phyloP scores from a whole-genome alignment of 345 rosid species.

The Acer yangbiense region DNA sequence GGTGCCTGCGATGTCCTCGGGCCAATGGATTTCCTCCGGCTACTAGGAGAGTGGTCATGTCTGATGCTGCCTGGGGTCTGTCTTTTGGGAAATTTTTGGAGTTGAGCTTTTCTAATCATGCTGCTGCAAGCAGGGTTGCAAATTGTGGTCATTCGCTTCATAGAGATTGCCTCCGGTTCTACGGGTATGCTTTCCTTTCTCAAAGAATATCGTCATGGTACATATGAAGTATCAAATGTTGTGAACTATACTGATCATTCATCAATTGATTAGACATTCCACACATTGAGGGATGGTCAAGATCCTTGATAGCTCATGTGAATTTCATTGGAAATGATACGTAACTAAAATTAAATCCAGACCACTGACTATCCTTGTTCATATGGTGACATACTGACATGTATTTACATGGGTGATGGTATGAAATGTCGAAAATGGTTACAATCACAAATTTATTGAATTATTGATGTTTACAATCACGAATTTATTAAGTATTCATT shows the following conservation, averaged over 20 bases:
- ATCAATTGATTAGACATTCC: neutral
- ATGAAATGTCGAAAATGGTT: neutral
- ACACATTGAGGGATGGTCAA: neutral
- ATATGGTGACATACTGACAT: neutral
- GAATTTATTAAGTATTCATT: neutral
- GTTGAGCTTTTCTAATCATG: conserved; percentile 98
- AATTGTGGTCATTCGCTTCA: conserved; percentile 98
- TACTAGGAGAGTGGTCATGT: conserved; percentile 92
- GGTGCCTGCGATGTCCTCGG: conserved; percentile 92
- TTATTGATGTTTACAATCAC: neutral
- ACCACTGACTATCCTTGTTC: neutral
- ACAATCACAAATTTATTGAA: neutral
- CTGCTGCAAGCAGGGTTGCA: conserved; percentile 99
- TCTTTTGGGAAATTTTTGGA: conserved; percentile 97
- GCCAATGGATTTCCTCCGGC: conserved; percentile 85
- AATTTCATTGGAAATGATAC: neutral
- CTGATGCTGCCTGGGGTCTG: conserved; percentile 98
- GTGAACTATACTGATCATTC: neutral
- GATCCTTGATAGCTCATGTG: neutral
- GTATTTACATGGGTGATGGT: neutral
- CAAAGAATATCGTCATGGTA: conserved; percentile 2
- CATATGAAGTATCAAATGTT: neutral
- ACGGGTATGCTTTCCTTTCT: conserved; percentile 61
- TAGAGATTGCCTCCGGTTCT: conserved; percentile 97
- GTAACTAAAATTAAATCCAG: neutral